These are phyloP conservation scores for Fusarium siculi DNA, from an alignment of 2,329 filamentous ascomycete species.

Conservation along the genomic window DNA sequence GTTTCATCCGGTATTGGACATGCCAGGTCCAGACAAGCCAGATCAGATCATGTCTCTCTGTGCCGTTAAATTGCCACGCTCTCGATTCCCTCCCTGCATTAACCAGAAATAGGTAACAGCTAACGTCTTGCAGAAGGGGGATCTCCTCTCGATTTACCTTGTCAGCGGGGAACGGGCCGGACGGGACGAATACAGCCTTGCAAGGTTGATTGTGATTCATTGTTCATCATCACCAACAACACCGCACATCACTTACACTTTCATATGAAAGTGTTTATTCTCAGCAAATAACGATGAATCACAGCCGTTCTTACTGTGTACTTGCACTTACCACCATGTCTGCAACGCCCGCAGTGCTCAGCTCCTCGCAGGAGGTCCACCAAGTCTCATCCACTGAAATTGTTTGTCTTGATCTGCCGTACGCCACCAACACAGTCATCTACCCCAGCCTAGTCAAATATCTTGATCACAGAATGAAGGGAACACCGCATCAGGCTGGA, in stretches of 20 bases:
- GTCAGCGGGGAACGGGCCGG: slow-evolving; percentile 33
- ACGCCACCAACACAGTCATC: slow-evolving; percentile 29
- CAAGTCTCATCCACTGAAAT: background rate
- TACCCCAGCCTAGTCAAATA: slow-evolving; percentile 1
- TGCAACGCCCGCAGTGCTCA: slow-evolving; percentile 17
- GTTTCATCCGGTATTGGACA: slow-evolving; percentile 6
- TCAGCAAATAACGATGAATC: background rate
- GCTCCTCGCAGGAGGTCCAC: background rate
- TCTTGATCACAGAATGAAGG: background rate
- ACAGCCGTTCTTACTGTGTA: background rate
- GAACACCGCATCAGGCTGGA: background rate
- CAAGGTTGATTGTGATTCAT: background rate
- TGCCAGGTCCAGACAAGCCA: background rate
- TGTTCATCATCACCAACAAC: slow-evolving; percentile 2
- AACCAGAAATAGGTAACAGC: background rate
- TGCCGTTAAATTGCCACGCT: slow-evolving; percentile 18
- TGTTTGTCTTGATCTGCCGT: slow-evolving; percentile 23
- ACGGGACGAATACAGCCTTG: slow-evolving; percentile 24
- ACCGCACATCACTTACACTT: background rate
- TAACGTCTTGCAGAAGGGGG: background rate
- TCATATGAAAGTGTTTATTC: background rate
- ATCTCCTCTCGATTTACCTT: slow-evolving; percentile 7
- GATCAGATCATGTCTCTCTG: slow-evolving; percentile 26
- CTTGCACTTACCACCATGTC: background rate
- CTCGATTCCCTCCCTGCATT: slow-evolving; percentile 13